phyloP scores from a whole-genome alignment of 83 land plant species.

The Diphasiastrum complanatum region DNA sequence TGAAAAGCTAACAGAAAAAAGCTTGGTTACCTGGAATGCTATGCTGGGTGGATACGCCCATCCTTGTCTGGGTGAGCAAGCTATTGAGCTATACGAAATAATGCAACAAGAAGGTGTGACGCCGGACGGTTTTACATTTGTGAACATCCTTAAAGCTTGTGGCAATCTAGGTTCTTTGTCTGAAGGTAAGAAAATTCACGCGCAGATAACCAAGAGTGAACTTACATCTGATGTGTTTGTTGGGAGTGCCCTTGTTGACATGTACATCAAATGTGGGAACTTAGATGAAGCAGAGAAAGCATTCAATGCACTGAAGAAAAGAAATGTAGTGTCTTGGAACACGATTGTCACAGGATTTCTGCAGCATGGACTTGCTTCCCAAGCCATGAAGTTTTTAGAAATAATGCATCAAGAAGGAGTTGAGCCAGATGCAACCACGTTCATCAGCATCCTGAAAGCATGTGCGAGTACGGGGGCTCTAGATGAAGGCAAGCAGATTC shows the following conservation, averaged over 20 bases:
- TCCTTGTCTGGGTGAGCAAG: not conserved
- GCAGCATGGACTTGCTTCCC: not conserved
- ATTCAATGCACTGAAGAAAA: not conserved
- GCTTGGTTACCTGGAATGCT: slow-evolving; percentile 2
- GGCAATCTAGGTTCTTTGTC: not conserved
- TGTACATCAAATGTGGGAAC: no score
- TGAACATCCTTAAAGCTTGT: not conserved
- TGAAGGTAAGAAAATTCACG: not conserved
- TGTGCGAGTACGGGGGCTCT: no score
- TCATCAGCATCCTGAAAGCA: no score
- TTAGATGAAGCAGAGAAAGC: not conserved
- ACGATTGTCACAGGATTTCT: not conserved
- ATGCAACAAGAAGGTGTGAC: slow-evolving; percentile 10
- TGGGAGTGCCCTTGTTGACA: not conserved
- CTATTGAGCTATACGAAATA: not conserved
- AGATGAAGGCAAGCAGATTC: no score
- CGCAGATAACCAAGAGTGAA: not conserved
- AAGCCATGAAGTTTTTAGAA: not conserved
- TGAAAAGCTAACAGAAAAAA: not conserved
- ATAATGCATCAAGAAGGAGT: not conserved
- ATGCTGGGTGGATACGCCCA: slow-evolving; percentile 5
- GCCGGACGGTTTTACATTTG: not conserved
- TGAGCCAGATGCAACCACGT: not conserved
- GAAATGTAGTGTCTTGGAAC: no score
- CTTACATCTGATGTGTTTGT: not conserved